Base-by-base conservation (phyloP, 2,329 filamentous ascomycete genomes). In the Colletotrichum salicis region DNA sequence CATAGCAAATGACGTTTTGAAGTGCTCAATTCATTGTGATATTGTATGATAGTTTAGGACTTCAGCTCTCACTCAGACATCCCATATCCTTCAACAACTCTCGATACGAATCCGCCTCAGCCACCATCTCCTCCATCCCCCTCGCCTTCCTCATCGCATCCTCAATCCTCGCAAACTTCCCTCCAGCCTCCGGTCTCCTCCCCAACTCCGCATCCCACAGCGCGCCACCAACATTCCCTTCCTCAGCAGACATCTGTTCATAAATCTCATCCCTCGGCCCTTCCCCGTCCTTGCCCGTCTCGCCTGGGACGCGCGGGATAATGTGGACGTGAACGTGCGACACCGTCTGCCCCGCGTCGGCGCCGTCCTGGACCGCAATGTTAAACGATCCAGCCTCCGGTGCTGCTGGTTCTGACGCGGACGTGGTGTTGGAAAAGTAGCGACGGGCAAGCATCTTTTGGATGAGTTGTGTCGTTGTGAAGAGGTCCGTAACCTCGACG, bases 251-350 rank as follows among this genome's bases (percentile, higher is more conserved):
- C 86, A 99, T 88, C 83, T 90, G 87, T 74, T 91, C 89, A 83
- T 99, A 98, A 63, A 99, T 88, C 72, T 89, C 90, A 82, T 97
- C 95, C 10, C 60, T 89, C 86, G 12, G 88, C 86, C 74, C 79
- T 5, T 80, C 79, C 19, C 66, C 45, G 64, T 79, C 75, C 74
- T 82, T 82, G 37, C 77, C 84, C 79, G 80, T 87, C 79, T 90
- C 86, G 51, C 91, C 88, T 70, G 84, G 85, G 70, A 85, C 85
- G 45, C 95, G 86, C 24, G 95, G 95, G 65, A 98, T 96, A 60
- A 98, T 89, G 84, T 99, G 96, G 31, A 95, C 93, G 83, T 99
- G 96, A 15, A 98, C 91, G 83, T 99, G 96, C 10, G 94, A 87
- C 56, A 99, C 96, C 69, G 94, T 97, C 87, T 99, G 96, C 0